phyloP scores from a whole-genome alignment of 176 grass and related monocot species.

The Aegilops bicornis region DNA sequence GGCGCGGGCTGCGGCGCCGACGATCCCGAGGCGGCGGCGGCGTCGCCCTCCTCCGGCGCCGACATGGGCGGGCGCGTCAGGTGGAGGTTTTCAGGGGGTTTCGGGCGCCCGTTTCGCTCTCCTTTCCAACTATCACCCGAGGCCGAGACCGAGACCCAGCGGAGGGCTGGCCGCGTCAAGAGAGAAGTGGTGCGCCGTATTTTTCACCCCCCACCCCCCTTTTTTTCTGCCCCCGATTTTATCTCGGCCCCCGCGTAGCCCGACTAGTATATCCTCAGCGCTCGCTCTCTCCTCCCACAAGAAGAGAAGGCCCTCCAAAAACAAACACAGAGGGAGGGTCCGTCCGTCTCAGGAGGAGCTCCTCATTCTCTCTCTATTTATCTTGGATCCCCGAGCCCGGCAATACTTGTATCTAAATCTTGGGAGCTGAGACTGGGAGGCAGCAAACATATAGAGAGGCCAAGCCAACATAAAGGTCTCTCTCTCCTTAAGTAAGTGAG shows the following conservation, averaged over 20 bases:
- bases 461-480: slow-evolving; percentile 21
- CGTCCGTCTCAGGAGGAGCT: not conserved
- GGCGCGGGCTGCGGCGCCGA: not conserved
- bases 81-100: slow-evolving; percentile 13
- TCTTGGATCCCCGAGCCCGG: slow-evolving; percentile 8
- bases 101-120: slow-evolving; percentile 11
- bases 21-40: not conserved
- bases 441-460: not conserved
- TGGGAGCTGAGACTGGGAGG: not conserved
- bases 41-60: slow-evolving; percentile 6
- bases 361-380: not conserved
- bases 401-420: not conserved
- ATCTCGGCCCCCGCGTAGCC: not conserved
- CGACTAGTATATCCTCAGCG: not conserved
- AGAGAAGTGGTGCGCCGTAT: not conserved
- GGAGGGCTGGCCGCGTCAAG: not conserved
- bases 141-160: no score
- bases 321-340: not conserved
- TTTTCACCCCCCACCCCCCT: not conserved
- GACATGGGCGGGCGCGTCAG: slow-evolving; percentile 13
- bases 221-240: slow-evolving; percentile 12
- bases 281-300: not conserved
- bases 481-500: not conserved
- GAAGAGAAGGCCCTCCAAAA: not conserved
- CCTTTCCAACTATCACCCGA: not conserved